Evolutionary conservation across 768 basidiomycete genomes (phyloP), one percentile per base, ranked within the genome.

Genomic region (Boletus fagicola): DNA sequence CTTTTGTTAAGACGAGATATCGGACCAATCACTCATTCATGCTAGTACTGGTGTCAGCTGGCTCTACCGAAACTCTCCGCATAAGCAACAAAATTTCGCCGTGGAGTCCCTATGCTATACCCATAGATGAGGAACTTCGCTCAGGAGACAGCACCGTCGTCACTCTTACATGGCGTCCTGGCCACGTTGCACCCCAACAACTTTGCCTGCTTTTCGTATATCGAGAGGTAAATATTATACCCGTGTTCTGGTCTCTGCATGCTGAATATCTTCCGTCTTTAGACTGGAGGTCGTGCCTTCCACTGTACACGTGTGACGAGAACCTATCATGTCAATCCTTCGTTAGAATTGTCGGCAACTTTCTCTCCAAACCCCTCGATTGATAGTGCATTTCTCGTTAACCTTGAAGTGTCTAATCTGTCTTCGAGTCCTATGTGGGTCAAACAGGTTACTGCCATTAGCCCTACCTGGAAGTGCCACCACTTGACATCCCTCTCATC

Each of bases 151-250:
- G 72, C 42, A 62, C 79, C 5, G 75, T 82, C 43, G 54, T 90
- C n/a, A 74, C 80, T 5, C 49, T 92, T 24, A 68, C 79, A 4
- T 63, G 87, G 49, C 83, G 87, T 60, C 83, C 83, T 5, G 76
- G 80, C 49, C 63, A 68, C 0, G 54, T 72, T 7, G 84, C 81
- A 26, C 73, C 74, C 40, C 77, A 79, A 38, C 80, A 84, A 46
- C 73, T 93, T 12, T 77, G 75, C 52, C 62, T 90, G 9, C 71
- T 94, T 15, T 81, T 93, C 68, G 78, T 84, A 0, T 91, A 84
- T 73, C 80, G 87, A 62, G 81, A 85, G 73, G 86, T 84, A 64
- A 60, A 70, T 49, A 13, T 15, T 18, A 30, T 35, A 24, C n/a
- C 24, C 28, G 13, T 50, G 18, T 20, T 24, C 35, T 28, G 8